Percentiles rank a stretch among this genome's conserved stretches.
phyloP scores from a whole-genome alignment of 306 rosid genomes.

The Malus domestica region DNA sequence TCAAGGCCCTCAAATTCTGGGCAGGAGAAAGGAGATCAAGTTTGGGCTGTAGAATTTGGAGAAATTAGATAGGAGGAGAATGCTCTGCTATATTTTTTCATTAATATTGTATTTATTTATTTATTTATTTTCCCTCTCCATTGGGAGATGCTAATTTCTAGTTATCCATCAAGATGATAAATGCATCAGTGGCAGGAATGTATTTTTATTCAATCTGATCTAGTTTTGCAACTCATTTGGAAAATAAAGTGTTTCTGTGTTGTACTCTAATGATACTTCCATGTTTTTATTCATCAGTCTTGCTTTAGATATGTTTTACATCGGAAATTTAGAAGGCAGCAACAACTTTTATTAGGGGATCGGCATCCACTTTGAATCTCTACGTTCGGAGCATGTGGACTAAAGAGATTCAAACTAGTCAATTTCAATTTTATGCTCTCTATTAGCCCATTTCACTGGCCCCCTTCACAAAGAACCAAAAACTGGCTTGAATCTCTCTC shows the following conservation, averaged over 20 bases:
- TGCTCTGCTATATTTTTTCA: constrained; percentile 28
- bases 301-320: background rate
- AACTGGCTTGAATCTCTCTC: too few species aligned
- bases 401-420: too few species aligned
- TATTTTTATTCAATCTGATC: background rate
- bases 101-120: constrained; percentile 52
- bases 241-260: background rate
- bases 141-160: constrained; percentile 7
- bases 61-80: constrained; percentile 25
- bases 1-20: constrained; percentile 31
- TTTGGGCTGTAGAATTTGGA: constrained; percentile 23
- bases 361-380: too few species aligned
- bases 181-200: constrained; percentile 5
- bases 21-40: constrained; percentile 26
- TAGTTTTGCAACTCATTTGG: background rate
- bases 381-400: too few species aligned
- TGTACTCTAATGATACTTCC: background rate
- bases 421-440: too few species aligned
- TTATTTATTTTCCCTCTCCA: constrained; percentile 27
- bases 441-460: too few species aligned
- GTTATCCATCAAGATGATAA: constrained; percentile 16
- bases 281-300: background rate
- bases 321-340: too few species aligned
- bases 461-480: too few species aligned
- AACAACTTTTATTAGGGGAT: too few species aligned